phyloP scores from a whole-genome alignment of 495 filamentous ascomycete species.

The Filosporella fistucella region DNA sequence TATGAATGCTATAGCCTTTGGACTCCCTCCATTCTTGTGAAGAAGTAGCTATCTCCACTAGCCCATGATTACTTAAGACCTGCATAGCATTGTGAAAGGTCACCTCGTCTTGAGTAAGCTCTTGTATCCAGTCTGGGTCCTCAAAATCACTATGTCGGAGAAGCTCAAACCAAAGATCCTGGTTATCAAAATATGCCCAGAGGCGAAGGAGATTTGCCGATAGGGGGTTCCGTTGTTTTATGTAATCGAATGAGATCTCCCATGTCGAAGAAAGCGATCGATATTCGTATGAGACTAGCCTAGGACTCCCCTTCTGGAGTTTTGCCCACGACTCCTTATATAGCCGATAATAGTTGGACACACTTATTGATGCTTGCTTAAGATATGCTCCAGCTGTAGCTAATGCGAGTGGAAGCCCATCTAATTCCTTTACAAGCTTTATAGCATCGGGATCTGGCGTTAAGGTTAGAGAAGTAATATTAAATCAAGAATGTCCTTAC shows the following conservation, averaged over 20 bases:
- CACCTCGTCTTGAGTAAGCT: constrained; percentile 20
- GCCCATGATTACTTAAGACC: constrained; percentile 24
- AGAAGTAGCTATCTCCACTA: constrained; percentile 24
- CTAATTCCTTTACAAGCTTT: constrained; percentile 22
- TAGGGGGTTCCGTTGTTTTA: constrained; percentile 29
- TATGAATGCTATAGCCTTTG: constrained; percentile 33
- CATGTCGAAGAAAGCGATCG: constrained; percentile 38
- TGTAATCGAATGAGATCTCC: constrained; percentile 36
- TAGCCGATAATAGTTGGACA: constrained; percentile 16
- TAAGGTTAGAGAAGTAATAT: background rate
- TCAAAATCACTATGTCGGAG: constrained; percentile 12
- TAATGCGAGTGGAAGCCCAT: constrained; percentile 27
- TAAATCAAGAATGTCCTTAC: constrained; percentile 9
- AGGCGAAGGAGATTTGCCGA: constrained; percentile 37
- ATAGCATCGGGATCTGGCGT: constrained; percentile 23
- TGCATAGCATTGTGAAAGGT: constrained; percentile 20
- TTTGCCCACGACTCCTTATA: constrained; percentile 26
- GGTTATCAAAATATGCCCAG: constrained; percentile 44
- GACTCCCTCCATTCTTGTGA: constrained; percentile 20
- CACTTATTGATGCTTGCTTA: constrained; percentile 13
- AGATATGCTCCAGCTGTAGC: constrained; percentile 33
- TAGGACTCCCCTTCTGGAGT: constrained; percentile 25
- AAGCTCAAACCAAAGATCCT: constrained; percentile 48
- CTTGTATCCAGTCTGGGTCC: constrained; percentile 15
- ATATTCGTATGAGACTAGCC: constrained; percentile 27